Conservation (phyloP, 75 land plant species). For the Azolla pinnata region DNA sequence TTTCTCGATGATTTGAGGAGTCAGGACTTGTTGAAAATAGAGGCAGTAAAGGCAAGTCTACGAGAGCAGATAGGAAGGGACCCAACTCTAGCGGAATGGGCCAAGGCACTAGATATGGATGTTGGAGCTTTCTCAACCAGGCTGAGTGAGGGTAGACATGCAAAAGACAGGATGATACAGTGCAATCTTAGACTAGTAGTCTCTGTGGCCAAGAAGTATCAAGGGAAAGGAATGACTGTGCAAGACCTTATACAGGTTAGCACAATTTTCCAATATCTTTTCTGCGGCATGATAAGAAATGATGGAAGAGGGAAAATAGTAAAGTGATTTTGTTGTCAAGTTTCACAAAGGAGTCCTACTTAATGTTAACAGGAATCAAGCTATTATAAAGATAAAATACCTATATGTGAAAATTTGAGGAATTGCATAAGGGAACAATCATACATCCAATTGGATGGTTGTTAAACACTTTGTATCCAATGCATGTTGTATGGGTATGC, state of each 20-base stretch:
- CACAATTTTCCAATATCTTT: too few species aligned
- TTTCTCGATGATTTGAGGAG: slow-evolving; percentile 32
- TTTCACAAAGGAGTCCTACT: too few species aligned
- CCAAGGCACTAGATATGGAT: slow-evolving; percentile 50
- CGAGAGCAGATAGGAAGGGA: slow-evolving; percentile 34
- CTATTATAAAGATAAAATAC: too few species aligned
- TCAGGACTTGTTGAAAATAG: slow-evolving; percentile 52
- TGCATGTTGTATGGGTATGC: too few species aligned
- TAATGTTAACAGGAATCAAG: too few species aligned
- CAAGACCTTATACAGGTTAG: slow-evolving; percentile 55
- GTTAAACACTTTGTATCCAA: too few species aligned
- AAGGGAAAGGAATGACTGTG: slow-evolving; percentile 30
- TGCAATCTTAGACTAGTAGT: slow-evolving; percentile 45
- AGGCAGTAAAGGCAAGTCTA: slow-evolving; percentile 30
- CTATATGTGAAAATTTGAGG: too few species aligned
- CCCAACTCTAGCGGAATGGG: slow-evolving; percentile 51
- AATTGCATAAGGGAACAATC: too few species aligned
- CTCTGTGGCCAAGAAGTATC: slow-evolving; percentile 42
- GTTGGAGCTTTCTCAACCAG: slow-evolving; percentile 28
- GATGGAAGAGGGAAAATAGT: too few species aligned
- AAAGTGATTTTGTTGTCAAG: too few species aligned
- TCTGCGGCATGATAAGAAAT: too few species aligned
- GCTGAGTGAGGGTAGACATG: slow-evolving; percentile 40
- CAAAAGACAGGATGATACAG: slow-evolving; percentile 37
- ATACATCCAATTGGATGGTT: too few species aligned